phyloP scores from a whole-genome alignment of 23 red algal species.

The Gracilaria domingensis region DNA sequence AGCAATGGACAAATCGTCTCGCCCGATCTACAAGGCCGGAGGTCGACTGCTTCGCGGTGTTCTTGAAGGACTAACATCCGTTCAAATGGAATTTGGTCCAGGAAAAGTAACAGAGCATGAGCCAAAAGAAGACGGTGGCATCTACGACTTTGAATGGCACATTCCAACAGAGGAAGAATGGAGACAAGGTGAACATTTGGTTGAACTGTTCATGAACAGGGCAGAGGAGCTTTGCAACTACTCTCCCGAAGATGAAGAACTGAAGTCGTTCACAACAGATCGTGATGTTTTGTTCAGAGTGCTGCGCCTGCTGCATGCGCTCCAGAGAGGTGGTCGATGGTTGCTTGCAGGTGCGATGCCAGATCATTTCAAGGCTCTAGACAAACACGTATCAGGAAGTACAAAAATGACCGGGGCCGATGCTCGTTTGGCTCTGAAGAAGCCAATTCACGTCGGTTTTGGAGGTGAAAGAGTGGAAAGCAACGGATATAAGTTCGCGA shows the following conservation, averaged over 20 bases:
- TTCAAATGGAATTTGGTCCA: slow-evolving; percentile 65
- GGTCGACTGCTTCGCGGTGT: slow-evolving; percentile 90
- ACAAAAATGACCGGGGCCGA: slow-evolving; percentile 44
- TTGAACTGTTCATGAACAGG: slow-evolving; percentile 35
- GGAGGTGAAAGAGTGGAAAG: slow-evolving; percentile 55
- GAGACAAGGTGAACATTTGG: slow-evolving; percentile 57
- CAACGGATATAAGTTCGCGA: slow-evolving; percentile 51
- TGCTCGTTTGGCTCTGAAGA: slow-evolving; percentile 57
- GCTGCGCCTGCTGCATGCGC: slow-evolving; percentile 79
- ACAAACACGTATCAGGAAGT: slow-evolving; percentile 27
- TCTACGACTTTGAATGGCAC: slow-evolving; percentile 72
- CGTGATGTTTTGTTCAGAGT: slow-evolving; percentile 86
- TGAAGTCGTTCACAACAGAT: slow-evolving; percentile 31
- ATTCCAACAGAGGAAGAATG: slow-evolving; percentile 60
- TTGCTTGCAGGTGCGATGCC: slow-evolving; percentile 78
- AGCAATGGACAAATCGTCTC: slow-evolving; percentile 40
- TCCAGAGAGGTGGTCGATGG: slow-evolving; percentile 92
- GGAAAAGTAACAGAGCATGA: slow-evolving; percentile 48
- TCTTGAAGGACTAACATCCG: slow-evolving; percentile 87
- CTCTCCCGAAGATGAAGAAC: neutral
- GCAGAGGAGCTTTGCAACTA: slow-evolving; percentile 38
- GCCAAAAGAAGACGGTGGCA: slow-evolving; percentile 39
- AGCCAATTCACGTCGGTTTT: slow-evolving; percentile 48
- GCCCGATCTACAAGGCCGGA: slow-evolving; percentile 95
- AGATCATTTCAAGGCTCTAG: slow-evolving; percentile 57